These are phyloP conservation scores for Eucalyptus leucophloia DNA, from an alignment of 345 rosid species.

Conservation along the genomic window DNA sequence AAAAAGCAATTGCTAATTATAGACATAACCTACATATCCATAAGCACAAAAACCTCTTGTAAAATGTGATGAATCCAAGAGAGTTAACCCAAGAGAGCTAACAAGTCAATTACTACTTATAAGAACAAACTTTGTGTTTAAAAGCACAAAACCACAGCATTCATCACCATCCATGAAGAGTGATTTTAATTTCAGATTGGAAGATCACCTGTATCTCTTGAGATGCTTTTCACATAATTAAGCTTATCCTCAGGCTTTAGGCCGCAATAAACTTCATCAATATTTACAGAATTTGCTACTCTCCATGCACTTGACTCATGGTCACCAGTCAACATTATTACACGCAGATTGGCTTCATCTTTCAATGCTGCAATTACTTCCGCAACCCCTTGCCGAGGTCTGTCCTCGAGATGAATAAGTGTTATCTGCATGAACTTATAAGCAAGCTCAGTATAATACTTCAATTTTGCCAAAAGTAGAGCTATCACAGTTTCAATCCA, in stretches of 20 bases:
- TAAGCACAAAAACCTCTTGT: neutral
- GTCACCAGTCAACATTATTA: slow-evolving; percentile 95
- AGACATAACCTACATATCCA: neutral
- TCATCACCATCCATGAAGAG: neutral
- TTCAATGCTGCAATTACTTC: slow-evolving; percentile 59
- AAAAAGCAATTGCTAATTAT: neutral
- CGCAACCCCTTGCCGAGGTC: slow-evolving; percentile 74
- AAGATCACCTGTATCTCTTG: slow-evolving; percentile 68
- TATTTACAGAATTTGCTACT: slow-evolving; percentile 86
- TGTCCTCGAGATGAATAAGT: slow-evolving; percentile 94
- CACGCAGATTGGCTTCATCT: slow-evolving; percentile 46
- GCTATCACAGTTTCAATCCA: neutral
- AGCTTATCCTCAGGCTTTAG: slow-evolving; percentile 95
- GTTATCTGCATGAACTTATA: slow-evolving; percentile 36
- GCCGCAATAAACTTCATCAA: slow-evolving; percentile 66
- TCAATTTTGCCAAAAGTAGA: neutral
- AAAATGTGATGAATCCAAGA: neutral
- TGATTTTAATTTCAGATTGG: neutral
- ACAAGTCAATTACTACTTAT: neutral
- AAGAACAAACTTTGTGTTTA: neutral
- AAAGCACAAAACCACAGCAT: neutral
- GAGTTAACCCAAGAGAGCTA: neutral
- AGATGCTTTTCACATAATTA: slow-evolving; percentile 57
- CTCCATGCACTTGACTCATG: slow-evolving; percentile 92
- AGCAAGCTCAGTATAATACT: neutral